A percentile compares a stretch with the other conserved stretches of the same genome.
Evolutionary conservation across 805 yeast genomes (phyloP).

Genomic region (Candida pini): DNA sequence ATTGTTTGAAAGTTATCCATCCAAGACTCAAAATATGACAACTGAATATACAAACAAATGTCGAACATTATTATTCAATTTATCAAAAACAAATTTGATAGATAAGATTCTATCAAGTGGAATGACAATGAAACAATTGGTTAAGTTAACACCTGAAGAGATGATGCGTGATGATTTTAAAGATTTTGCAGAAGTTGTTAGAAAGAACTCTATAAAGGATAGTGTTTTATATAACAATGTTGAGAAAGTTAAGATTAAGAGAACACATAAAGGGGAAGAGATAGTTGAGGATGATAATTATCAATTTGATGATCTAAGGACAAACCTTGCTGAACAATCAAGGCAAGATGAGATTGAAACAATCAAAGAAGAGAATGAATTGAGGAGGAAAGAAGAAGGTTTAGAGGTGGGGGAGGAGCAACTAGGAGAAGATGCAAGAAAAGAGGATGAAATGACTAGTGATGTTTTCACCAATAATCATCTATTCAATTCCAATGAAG

Average conservation of each 20-base stretch:
- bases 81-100: constrained; percentile 54
- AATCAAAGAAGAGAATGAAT: constrained; percentile 19
- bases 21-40: constrained; percentile 10
- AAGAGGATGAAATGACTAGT: not conserved
- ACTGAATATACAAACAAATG: constrained; percentile 59
- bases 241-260: constrained; percentile 55
- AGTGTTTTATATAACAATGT: constrained; percentile 48
- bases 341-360: constrained; percentile 23
- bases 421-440: constrained; percentile 5
- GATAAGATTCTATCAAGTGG: constrained; percentile 49
- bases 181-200: constrained; percentile 63
- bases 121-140: constrained; percentile 53
- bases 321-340: constrained; percentile 17
- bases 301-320: constrained; percentile 20
- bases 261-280: constrained; percentile 88
- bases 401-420: constrained; percentile 3
- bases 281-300: constrained; percentile 57
- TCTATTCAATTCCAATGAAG: constrained; percentile 4
- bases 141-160: constrained; percentile 64
- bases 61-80: constrained; percentile 58
- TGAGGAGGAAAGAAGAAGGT: constrained; percentile 8
- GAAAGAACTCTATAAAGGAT: constrained; percentile 61
- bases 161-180: constrained; percentile 67
- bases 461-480: constrained; percentile 1
- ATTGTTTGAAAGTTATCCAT: constrained; percentile 30